Percentiles rank a stretch among this genome's conserved stretches.
Conservation (phyloP, 768 basidiomycete species). For the Rhodotorula kratochvilovae region DNA sequence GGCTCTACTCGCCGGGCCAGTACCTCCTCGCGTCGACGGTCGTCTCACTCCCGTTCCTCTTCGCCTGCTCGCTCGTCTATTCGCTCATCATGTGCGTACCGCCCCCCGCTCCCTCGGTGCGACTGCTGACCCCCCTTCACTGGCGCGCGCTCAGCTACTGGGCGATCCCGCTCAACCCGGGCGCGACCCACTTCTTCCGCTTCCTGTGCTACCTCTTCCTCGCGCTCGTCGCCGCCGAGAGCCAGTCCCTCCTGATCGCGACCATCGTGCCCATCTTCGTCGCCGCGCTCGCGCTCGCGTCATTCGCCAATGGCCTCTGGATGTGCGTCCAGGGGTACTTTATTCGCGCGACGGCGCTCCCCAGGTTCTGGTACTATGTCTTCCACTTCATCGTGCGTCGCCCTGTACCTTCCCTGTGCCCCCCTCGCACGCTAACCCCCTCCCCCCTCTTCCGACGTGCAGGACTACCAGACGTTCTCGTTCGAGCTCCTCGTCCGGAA, state of each 20-base stretch:
- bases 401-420: conserved; percentile 34
- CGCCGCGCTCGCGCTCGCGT: conserved; percentile 57
- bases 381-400: conserved; percentile 58
- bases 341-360: conserved; percentile 57
- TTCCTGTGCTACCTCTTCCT: conserved; percentile 58
- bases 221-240: conserved; percentile 18
- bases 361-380: conserved; percentile 58
- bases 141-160: conserved; percentile 40
- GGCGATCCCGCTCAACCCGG: conserved; percentile 54
- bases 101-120: conserved; percentile 27
- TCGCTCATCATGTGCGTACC: conserved; percentile 55
- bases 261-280: conserved; percentile 59
- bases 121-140: neutral
- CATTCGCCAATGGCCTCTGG: conserved; percentile 56
- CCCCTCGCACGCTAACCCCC: conserved; percentile 45
- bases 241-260: conserved; percentile 52
- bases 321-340: conserved; percentile 52
- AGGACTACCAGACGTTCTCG: conserved; percentile 35
- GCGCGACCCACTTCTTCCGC: conserved; percentile 55
- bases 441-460: neutral
- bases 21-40: conserved; percentile 59
- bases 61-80: conserved; percentile 54
- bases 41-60: conserved; percentile 57
- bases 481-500: conserved; percentile 49
- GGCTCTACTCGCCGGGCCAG: conserved; percentile 56